Evolutionary conservation across 139 green algal species (phyloP), one percentile per base, ranked within the genome.

Genomic region (Micractinium sp.): DNA sequence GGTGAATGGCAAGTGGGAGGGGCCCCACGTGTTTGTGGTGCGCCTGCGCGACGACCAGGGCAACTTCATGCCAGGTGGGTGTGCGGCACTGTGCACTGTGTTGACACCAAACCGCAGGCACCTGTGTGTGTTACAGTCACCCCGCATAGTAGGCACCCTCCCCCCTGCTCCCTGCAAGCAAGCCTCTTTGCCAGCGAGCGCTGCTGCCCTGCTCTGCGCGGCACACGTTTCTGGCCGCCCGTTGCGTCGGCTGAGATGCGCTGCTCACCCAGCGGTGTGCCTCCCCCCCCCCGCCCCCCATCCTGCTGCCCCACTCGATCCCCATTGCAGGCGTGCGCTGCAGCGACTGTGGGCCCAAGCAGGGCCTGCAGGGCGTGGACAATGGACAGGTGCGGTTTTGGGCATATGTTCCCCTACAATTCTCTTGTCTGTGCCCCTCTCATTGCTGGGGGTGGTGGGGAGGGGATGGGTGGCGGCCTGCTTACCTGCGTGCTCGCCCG

Each of bases 11-110:
- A 88, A 93, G 77, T 97, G 93, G 90, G 47, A 98, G 95, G 97
- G 97, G 16, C 95, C 96, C 23, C 97, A 99, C 81, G 96, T 98
- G 33, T 99, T 99, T 90, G 91, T 98, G 61, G 96, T 98, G 61
- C 94, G 94, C 89, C 91, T 99, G 74, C 91, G 97, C 4, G 95
- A 98, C 85, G 96, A 97, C 85, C 25, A 90, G 2, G 93, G 95
- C 41, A 66, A 35, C 47, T 53, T 73, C 35, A 60, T 85, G 69
- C 89, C 85, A 23, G 91, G 85, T 87, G 35, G 2, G 36, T 61
- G 31, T 14, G 0, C n/a, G 29, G 31, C 33, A 29, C 4, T 47
- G 19, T 63, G 77, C 39, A 63, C 15, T 81, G 87, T 22, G n/a
- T n/a, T n/a, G 36, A 74, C 22, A 41, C 92, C 20, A 94, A 93